Percentiles rank a stretch among this genome's conserved stretches.
phyloP scores from a whole-genome alignment of 768 basidiomycete genomes.

The Glaciozyma martinii region DNA sequence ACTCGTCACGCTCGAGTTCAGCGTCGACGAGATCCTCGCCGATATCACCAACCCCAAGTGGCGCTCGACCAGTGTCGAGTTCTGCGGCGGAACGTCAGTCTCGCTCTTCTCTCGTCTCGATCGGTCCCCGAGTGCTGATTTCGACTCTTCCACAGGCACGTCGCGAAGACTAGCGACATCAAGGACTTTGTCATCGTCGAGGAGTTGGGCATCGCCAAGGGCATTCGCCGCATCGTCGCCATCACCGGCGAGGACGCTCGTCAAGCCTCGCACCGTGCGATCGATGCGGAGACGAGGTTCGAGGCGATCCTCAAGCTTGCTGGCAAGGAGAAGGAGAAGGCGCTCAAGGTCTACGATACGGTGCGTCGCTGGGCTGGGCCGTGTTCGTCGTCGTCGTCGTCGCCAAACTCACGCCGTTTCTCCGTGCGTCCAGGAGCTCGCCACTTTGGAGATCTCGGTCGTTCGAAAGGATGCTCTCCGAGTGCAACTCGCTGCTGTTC shows the following conservation, averaged over 20 bases:
- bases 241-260: constrained; percentile 91
- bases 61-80: constrained; percentile 84
- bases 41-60: constrained; percentile 86
- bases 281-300: constrained; percentile 55
- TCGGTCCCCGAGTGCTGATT: constrained; percentile 1
- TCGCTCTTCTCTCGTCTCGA: neutral
- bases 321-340: constrained; percentile 79
- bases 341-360: constrained; percentile 66
- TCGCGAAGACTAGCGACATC: constrained; percentile 92
- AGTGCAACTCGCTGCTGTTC: constrained; percentile 59
- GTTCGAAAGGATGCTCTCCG: constrained; percentile 69
- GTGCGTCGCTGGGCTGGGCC: constrained; percentile 51
- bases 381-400: neutral
- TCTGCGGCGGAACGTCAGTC: constrained; percentile 93
- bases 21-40: constrained; percentile 71
- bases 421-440: constrained; percentile 61
- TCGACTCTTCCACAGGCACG: constrained; percentile 55
- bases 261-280: constrained; percentile 62
- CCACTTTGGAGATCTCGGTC: constrained; percentile 79
- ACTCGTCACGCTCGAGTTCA: constrained; percentile 81
- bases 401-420: neutral
- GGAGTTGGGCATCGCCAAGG: constrained; percentile 96
- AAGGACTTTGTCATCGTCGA: constrained; percentile 91
- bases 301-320: constrained; percentile 51
- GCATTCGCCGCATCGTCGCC: constrained; percentile 86